Evolutionary conservation across 192 early-diverging fungal genomes (phyloP).

Genomic region (Podila clonocystis): DNA sequence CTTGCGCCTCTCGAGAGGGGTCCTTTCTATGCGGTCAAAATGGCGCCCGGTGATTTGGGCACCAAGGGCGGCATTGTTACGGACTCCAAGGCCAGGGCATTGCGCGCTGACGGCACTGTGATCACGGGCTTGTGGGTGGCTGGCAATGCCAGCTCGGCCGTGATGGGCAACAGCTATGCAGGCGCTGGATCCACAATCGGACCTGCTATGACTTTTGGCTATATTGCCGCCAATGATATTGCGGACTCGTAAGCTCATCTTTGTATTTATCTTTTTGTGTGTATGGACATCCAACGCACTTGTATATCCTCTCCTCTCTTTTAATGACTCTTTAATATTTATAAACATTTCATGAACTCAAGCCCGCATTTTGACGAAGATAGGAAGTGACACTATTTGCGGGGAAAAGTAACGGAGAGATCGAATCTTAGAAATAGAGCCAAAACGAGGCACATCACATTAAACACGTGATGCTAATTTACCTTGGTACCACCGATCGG

Average conservation of each 20-base stretch:
- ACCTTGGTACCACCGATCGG: slow-evolving; percentile 63
- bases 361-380: too few relatives aligned
- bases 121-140: slow-evolving; percentile 23
- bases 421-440: too few relatives aligned
- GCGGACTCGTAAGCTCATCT: not conserved
- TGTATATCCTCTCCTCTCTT: too few relatives aligned
- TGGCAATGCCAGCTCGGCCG: slow-evolving; percentile 14
- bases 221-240: slow-evolving; percentile 16
- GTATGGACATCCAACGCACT: too few relatives aligned
- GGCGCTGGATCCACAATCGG: slow-evolving; percentile 15
- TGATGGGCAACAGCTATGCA: slow-evolving; percentile 20
- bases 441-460: too few relatives aligned
- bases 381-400: too few relatives aligned
- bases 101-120: slow-evolving; percentile 13
- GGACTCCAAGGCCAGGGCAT: slow-evolving; percentile 4
- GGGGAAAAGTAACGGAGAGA: too few relatives aligned
- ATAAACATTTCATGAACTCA: too few relatives aligned
- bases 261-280: not conserved
- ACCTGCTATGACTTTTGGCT: slow-evolving; percentile 24
- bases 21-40: slow-evolving; percentile 21
- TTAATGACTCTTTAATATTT: too few relatives aligned
- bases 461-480: not conserved
- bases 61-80: slow-evolving; percentile 22
- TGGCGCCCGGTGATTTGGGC: slow-evolving; percentile 17
- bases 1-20: slow-evolving; percentile 8